Evolutionary conservation across 2,329 filamentous ascomycete species (phyloP).

Genomic region (Epichloe glyceriae): DNA sequence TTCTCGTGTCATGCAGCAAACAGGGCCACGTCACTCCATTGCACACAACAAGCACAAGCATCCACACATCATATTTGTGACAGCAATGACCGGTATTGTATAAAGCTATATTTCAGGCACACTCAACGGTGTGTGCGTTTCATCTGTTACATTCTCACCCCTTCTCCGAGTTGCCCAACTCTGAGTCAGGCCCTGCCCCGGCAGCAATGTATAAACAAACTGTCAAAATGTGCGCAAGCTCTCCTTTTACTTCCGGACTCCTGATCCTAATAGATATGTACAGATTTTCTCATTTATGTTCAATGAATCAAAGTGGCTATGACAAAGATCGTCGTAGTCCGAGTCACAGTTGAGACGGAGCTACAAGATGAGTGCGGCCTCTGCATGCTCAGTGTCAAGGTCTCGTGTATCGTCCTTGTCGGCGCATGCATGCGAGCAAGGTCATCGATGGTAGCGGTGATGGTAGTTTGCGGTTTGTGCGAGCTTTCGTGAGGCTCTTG

Average conservation of each 20-base stretch:
- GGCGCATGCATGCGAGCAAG: not conserved
- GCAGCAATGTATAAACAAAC: not conserved
- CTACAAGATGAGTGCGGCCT: not conserved
- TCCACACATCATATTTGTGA: not conserved
- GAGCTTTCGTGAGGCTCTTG: not conserved
- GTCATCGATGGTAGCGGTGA: not conserved
- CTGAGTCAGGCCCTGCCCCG: not conserved
- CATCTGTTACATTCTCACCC: not conserved
- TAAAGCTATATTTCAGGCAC: slow-evolving; percentile 1
- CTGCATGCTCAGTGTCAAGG: not conserved
- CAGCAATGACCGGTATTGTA: not conserved
- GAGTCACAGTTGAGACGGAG: slow-evolving; percentile 8
- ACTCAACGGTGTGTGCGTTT: not conserved
- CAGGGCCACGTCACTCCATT: not conserved
- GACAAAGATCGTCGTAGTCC: slow-evolving; percentile 11
- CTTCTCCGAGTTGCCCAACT: not conserved
- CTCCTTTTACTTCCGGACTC: not conserved
- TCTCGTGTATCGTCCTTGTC: not conserved
- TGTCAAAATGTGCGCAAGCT: not conserved
- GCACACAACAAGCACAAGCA: not conserved
- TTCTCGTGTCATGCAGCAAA: not conserved
- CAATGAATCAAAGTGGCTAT: slow-evolving; percentile 8
- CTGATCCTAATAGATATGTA: slow-evolving; percentile 9
- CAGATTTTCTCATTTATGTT: slow-evolving; percentile 8
- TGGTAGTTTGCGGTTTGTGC: not conserved